phyloP scores from a whole-genome alignment of 495 filamentous ascomycete species.

The Lichenothelia convexa region DNA sequence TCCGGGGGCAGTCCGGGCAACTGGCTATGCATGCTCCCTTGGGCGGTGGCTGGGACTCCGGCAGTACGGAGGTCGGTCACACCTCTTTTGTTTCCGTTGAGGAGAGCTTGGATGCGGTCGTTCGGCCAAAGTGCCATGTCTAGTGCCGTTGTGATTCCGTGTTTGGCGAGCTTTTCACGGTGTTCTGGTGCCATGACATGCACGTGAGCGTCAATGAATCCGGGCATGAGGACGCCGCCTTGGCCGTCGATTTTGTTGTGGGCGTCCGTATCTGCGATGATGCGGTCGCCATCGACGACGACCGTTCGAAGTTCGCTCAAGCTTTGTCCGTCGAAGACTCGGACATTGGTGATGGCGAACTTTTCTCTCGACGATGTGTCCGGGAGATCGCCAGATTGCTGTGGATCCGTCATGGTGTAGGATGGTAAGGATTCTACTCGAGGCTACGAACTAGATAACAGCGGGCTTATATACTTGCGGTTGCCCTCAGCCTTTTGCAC shows the following conservation, averaged over 20 bases:
- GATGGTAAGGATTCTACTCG: too few species aligned
- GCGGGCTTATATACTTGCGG: too few species aligned
- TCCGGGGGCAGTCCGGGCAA: not conserved
- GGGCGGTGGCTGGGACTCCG: constrained; percentile 12
- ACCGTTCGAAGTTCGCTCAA: constrained; percentile 3
- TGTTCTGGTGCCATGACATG: constrained; percentile 12
- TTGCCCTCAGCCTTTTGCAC: too few species aligned
- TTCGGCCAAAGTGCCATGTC: too few species aligned
- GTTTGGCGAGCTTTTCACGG: constrained; percentile 15
- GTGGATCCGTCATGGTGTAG: too few species aligned
- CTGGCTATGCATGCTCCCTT: constrained; percentile 3
- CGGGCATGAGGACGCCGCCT: constrained; percentile 19
- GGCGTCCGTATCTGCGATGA: not conserved
- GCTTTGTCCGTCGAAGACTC: constrained; percentile 4
- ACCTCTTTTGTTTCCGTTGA: too few species aligned
- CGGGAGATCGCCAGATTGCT: too few species aligned
- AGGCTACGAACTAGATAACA: too few species aligned
- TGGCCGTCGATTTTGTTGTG: constrained; percentile 13
- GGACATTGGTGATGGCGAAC: constrained; percentile 2
- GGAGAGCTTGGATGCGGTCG: too few species aligned
- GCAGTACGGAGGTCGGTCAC: constrained; percentile 14
- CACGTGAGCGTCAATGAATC: constrained; percentile 21
- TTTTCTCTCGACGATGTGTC: constrained; percentile 3
- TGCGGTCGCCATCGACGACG: constrained; percentile 1
- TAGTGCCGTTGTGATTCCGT: too few species aligned